Base-by-base conservation (phyloP, 202 grass and related monocot genomes). In the Panicum hallii region DNA sequence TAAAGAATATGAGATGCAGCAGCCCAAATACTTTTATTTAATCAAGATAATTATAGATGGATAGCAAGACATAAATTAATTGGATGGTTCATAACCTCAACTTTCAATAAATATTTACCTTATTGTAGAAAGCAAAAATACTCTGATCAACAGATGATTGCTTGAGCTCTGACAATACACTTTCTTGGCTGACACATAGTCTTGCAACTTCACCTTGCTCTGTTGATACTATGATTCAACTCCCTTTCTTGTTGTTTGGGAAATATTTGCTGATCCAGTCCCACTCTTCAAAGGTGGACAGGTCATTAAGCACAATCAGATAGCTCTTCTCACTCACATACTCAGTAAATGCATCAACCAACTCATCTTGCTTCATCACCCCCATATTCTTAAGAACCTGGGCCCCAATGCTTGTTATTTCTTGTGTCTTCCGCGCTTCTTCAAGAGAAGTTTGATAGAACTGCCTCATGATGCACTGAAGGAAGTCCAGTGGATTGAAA, bases 291-390 rank as follows among this genome's bases (percentile, higher is more conserved):
- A 70, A 0, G 7, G 53, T 50, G 5, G 40, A 30, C 7, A 86
- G 7, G 32, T 53, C 74, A 72, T 43, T 46, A 53, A 85, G 15
- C 13, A 85, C 74, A 28, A 85, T 28, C 32, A 85, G 53, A 11
- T 79, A 85, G 3, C 75, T 47, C 5, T 30, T 85, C 3, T 63
- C 43, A 5, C 15, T 63, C 3, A 79, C 11, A 72, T 71, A 3
- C 3, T n/a, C 0, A 22, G 0, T 58, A 26, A 85, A 70, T 20
- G 26, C 32, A 17, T 10, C 19, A 20, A 40, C 66, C 41, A 85
- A 12, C 23, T 70, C 67, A 14, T 70, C 67, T 46, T 70, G 42
- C n/a, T 70, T 46, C 67, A 70, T 46, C 11, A 23, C 10, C 40
- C 20, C 66, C 41, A 69, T 69, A 20, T 45, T 45, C 19, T 70